Base-by-base conservation (phyloP, 352 stramenopile genomes). In the Globisporangium sylvaticum region DNA sequence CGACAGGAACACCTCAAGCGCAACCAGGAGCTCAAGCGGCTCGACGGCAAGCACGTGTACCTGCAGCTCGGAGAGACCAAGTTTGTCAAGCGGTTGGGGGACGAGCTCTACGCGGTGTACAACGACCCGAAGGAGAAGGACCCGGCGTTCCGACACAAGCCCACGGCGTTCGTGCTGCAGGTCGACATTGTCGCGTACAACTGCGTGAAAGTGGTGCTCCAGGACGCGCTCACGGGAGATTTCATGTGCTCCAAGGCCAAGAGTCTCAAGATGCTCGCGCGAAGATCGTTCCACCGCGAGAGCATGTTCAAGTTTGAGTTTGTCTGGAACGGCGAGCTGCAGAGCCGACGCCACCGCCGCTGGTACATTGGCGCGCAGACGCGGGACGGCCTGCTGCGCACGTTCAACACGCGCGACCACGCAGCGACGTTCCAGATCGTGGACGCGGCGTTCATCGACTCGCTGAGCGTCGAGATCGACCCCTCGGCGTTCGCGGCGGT, bases 301-400 rank as follows among this genome's bases (percentile, higher is more conserved):
- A 77, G 75, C 53, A 71, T 75, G 58, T 92, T 92, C 65, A 76
- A 82, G 54, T 92, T 92, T 50, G 81, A 92, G 58, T 74, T 81
- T 24, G 71, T 73, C n/a, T 90, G 79, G 79, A 75, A 85, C 37
- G 80, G 81, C 56, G 81, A 90, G 74, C 68, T 92, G n/a, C 81
- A 90, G 67, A 90, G 82, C 60, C 73, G 84, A 0, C 77, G 84
- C 15, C 73, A 89, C 48, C 79, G 82, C 5, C 77, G 83, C 7
- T 92, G 84, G 84, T 90, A 89, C 61, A 66, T 92, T 29, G 84
- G 84, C 48, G 80, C 78, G 4, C 82, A 88, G 69, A 89, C 75
- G 32, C 83, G 80, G 2, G 79, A 92, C 64, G 84, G 84, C 8
- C 64, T 90, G 44, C 57, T 92, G 25, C 76, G 84, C 14, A 86